Percentiles rank a stretch among this genome's conserved stretches.
Evolutionary conservation across 345 rosid species (phyloP).

Genomic region (Boechera stricta): DNA sequence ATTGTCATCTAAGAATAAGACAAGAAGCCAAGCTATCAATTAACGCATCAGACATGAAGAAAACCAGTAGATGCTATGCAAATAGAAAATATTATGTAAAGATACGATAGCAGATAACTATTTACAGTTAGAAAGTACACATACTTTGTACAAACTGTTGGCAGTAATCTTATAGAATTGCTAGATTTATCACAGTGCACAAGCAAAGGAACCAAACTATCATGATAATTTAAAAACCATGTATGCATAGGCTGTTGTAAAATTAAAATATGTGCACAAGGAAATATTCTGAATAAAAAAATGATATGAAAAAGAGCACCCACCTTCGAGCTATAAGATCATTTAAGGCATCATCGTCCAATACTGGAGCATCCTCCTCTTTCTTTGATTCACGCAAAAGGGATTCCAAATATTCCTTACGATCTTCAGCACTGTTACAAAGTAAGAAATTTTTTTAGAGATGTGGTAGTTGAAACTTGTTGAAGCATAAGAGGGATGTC

Average conservation of each 20-base stretch:
- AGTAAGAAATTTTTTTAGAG: slow-evolving; percentile 3
- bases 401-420: slow-evolving; percentile 89
- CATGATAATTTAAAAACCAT: slow-evolving; percentile 4
- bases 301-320: slow-evolving; percentile 7
- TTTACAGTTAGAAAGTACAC: neutral
- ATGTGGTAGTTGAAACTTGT: slow-evolving; percentile 9
- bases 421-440: slow-evolving; percentile 87
- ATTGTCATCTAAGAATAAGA: neutral
- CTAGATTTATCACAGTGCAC: slow-evolving; percentile 2
- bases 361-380: slow-evolving; percentile 90
- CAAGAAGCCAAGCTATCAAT: neutral
- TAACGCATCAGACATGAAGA: neutral
- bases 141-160: slow-evolving; percentile 1
- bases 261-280: slow-evolving; percentile 14
- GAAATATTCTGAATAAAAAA: neutral
- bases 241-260: slow-evolving; percentile 13
- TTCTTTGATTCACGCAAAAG: slow-evolving; percentile 89
- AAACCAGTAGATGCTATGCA: neutral
- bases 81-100: neutral
- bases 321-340: slow-evolving; percentile 92
- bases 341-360: slow-evolving; percentile 85
- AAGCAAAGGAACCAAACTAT: slow-evolving; percentile 11
- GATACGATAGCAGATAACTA: slow-evolving; percentile 2
- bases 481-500: slow-evolving; percentile 4
- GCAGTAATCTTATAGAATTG: neutral